These are phyloP conservation scores for Apophysomyces sp. DNA, from an alignment of 371 early-diverging fungal species.

Conservation along the genomic window DNA sequence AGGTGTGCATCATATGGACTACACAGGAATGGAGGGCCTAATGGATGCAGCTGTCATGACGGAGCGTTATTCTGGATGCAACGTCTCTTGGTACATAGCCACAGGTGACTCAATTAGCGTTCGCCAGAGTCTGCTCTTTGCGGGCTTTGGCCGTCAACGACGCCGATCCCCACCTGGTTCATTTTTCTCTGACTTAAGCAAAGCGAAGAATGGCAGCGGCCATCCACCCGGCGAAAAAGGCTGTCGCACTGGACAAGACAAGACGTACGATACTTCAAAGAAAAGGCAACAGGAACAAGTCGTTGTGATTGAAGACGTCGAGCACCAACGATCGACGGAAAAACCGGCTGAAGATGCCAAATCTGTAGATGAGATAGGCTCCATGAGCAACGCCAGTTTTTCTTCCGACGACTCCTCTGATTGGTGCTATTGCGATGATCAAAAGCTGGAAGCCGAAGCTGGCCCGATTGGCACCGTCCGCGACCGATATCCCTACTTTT, in stretches of 20 bases:
- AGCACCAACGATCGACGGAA: constrained; percentile 1
- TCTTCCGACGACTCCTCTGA: constrained; percentile 23
- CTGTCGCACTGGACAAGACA: neutral
- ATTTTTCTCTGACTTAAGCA: constrained; percentile 24
- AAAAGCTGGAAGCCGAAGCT: constrained; percentile 7
- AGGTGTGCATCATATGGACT: constrained; percentile 77
- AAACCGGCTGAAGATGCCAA: constrained; percentile 14
- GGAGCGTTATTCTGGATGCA: constrained; percentile 32
- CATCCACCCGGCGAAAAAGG: neutral
- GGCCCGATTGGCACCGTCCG: constrained; percentile 6
- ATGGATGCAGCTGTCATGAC: constrained; percentile 41
- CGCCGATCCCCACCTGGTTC: constrained; percentile 10
- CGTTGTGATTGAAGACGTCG: constrained; percentile 23
- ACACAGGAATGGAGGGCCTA: constrained; percentile 75
- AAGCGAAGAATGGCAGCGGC: constrained; percentile 8
- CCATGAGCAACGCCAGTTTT: constrained; percentile 20
- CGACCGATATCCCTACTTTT: constrained; percentile 35
- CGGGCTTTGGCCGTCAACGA: constrained; percentile 40
- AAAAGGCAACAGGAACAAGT: constrained; percentile 17
- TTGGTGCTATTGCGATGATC: constrained; percentile 17
- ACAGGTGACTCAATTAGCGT: constrained; percentile 20
- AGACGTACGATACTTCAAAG: constrained; percentile 18
- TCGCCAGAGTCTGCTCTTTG: constrained; percentile 27
- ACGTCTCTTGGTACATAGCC: constrained; percentile 39
- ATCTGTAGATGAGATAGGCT: constrained; percentile 17